Conservation (phyloP, 78 protist genomes). For the Dictyostelium firmibasis region DNA sequence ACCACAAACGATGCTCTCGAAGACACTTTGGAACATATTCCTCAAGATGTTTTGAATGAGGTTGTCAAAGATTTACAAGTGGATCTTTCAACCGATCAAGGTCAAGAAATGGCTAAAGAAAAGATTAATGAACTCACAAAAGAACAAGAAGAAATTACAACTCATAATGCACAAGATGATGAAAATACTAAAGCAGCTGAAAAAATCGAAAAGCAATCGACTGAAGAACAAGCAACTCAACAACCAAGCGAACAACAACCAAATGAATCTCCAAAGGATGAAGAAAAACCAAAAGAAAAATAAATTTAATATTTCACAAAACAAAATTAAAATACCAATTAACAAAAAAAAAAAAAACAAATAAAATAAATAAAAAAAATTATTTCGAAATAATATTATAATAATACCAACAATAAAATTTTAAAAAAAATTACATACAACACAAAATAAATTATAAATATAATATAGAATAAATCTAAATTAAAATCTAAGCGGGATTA, state of each 20-base stretch:
- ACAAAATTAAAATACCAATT: too few relatives aligned
- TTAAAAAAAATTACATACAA: neutral
- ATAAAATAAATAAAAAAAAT: neutral
- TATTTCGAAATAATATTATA: neutral
- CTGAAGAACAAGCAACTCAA: neutral
- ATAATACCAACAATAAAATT: neutral
- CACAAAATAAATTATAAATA: neutral
- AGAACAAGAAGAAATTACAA: constrained; percentile 9
- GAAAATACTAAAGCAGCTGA: neutral
- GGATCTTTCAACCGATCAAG: constrained; percentile 15
- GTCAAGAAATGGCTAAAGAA: constrained; percentile 36
- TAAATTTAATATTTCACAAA: neutral
- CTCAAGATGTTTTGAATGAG: constrained; percentile 34
- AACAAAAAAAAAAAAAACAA: too few relatives aligned
- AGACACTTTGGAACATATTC: constrained; percentile 56
- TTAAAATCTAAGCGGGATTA: neutral
- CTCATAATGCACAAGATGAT: neutral
- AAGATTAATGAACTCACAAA: constrained; percentile 33
- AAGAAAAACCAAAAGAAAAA: neutral
- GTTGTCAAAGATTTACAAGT: constrained; percentile 35
- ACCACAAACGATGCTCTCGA: constrained; percentile 22
- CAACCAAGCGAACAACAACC: neutral
- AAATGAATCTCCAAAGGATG: neutral
- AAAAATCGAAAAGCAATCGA: neutral
- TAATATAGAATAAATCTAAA: neutral